phyloP scores from a whole-genome alignment of 192 early-diverging fungal genomes.

The Coemansia asiatica region DNA sequence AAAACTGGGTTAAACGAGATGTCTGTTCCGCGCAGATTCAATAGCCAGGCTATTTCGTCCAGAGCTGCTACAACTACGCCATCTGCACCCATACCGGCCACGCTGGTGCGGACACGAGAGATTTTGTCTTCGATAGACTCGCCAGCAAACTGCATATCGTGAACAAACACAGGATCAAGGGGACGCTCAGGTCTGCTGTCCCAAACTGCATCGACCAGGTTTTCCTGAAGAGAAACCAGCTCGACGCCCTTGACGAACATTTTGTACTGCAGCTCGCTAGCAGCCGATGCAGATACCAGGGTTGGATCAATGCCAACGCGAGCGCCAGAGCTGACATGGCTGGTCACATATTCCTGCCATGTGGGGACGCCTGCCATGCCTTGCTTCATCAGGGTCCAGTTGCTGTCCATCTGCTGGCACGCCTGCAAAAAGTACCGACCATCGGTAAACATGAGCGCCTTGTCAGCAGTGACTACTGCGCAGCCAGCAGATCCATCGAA shows the following conservation, averaged over 20 bases:
- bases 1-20: slow-evolving; percentile 97
- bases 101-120: slow-evolving; percentile 61
- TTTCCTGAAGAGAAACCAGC: slow-evolving; percentile 70
- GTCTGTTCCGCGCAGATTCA: slow-evolving; percentile 95
- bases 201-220: slow-evolving; percentile 91
- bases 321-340: slow-evolving; percentile 68
- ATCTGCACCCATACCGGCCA: slow-evolving; percentile 63
- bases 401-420: slow-evolving; percentile 82
- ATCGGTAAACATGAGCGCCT: slow-evolving; percentile 92
- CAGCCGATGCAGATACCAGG: slow-evolving; percentile 74
- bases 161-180: slow-evolving; percentile 62
- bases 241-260: slow-evolving; percentile 58
- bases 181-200: slow-evolving; percentile 69
- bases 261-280: slow-evolving; percentile 57
- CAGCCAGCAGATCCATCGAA: slow-evolving; percentile 98
- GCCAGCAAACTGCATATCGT: slow-evolving; percentile 72
- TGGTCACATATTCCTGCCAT: slow-evolving; percentile 84
- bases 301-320: slow-evolving; percentile 92
- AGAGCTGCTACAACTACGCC: slow-evolving; percentile 85
- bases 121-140: slow-evolving; percentile 67
- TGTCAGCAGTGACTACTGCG: slow-evolving; percentile 77
- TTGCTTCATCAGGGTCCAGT: slow-evolving; percentile 94
- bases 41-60: slow-evolving; percentile 97
- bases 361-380: slow-evolving; percentile 85
- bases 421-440: slow-evolving; percentile 98